Evolutionary conservation across 306 rosid species (phyloP).

Genomic region (Purshia tridentata): DNA sequence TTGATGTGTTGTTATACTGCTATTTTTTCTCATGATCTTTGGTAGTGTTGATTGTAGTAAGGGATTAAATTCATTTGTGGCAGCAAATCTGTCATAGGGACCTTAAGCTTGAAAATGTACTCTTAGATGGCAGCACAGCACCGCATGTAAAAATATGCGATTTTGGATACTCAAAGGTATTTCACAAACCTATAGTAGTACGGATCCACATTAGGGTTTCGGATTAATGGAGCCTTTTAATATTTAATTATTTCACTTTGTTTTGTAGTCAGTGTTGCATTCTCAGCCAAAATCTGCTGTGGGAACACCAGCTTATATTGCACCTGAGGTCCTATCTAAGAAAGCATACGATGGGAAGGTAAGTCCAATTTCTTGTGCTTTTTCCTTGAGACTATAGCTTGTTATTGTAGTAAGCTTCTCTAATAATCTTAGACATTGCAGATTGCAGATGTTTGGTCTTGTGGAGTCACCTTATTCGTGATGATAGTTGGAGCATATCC

Average conservation of each 20-base stretch:
- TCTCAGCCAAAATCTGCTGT: constrained; percentile 88
- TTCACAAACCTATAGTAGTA: constrained; percentile 2
- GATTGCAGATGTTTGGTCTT: constrained; percentile 97
- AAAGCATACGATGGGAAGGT: constrained; percentile 86
- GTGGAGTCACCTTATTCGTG: constrained; percentile 89
- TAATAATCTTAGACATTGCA: constrained; percentile 25
- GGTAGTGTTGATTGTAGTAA: constrained; percentile 11
- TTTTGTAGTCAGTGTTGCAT: constrained; percentile 66
- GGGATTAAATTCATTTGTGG: constrained; percentile 25
- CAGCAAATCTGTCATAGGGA: constrained; percentile 92
- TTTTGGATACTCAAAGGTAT: constrained; percentile 89
- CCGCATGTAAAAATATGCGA: constrained; percentile 80
- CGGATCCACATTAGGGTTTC: not conserved
- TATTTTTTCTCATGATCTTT: not conserved
- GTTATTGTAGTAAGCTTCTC: constrained; percentile 1
- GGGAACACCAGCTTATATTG: constrained; percentile 92
- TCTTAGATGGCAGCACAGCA: constrained; percentile 73
- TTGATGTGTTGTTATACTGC: not conserved
- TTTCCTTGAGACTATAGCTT: constrained; percentile 8
- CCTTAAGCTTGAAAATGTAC: constrained; percentile 87
- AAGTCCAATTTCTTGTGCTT: constrained; percentile 16
- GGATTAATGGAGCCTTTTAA: constrained; percentile 24
- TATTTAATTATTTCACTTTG: constrained; percentile 20
- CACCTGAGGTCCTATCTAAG: constrained; percentile 77
- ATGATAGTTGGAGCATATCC: constrained; percentile 89